These are phyloP conservation scores for Neopestalotiopsis clavispora DNA, from an alignment of 2,329 filamentous ascomycete species.

Conservation along the genomic window DNA sequence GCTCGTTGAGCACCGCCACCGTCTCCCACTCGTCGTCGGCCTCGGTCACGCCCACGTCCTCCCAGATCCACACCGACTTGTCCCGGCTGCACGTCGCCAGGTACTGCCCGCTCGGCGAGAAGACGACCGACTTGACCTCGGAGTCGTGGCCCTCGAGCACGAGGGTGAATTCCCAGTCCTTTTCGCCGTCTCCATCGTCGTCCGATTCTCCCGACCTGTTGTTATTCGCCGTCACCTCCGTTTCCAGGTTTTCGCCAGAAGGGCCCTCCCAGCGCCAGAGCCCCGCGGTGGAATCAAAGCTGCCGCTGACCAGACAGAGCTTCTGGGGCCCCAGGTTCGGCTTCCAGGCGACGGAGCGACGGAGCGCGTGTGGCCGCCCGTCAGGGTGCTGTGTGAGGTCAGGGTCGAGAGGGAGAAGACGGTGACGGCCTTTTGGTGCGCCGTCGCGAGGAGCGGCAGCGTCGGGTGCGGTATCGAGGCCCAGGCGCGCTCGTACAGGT, in stretches of 20 bases:
- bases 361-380: slow-evolving; percentile 88
- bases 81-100: slow-evolving; percentile 91
- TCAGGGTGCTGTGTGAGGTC: slow-evolving; percentile 77
- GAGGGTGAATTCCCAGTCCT: slow-evolving; percentile 91
- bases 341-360: slow-evolving; percentile 89
- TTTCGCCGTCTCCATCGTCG: slow-evolving; percentile 63
- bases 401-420: slow-evolving; percentile 88
- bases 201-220: slow-evolving; percentile 26
- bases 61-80: slow-evolving; percentile 98
- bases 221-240: slow-evolving; percentile 41
- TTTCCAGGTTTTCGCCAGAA: slow-evolving; percentile 44
- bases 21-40: slow-evolving; percentile 97
- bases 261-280: slow-evolving; percentile 72
- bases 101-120: slow-evolving; percentile 75
- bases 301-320: slow-evolving; percentile 86
- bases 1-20: slow-evolving; percentile 90
- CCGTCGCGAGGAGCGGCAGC: slow-evolving; percentile 86
- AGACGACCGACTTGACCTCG: slow-evolving; percentile 83
- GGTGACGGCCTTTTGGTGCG: slow-evolving; percentile 84
- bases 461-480: slow-evolving; percentile 83
- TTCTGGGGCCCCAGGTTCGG: slow-evolving; percentile 65
- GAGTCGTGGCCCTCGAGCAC: slow-evolving; percentile 94
- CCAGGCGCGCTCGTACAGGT: slow-evolving; percentile 79
- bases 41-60: slow-evolving; percentile 76
- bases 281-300: slow-evolving; percentile 91